Percentiles rank a stretch among this genome's conserved stretches.
Conservation (phyloP, 306 rosid genomes). For the Quercus berberidifolia region DNA sequence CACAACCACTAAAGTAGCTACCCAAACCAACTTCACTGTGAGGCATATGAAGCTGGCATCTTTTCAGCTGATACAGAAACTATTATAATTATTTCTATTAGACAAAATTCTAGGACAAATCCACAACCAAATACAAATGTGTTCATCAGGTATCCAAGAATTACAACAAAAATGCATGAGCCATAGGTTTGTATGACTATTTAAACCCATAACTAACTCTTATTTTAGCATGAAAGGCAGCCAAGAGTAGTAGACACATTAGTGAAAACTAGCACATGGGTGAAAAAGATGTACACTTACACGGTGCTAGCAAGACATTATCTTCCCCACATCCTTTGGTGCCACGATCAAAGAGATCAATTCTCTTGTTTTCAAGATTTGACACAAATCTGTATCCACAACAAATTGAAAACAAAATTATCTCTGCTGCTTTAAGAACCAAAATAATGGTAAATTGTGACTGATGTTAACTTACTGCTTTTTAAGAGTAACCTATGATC, state of each 20-base stretch:
- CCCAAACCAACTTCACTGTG: background rate
- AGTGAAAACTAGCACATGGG: no score
- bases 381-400: slow-evolving; percentile 51
- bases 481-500: no score
- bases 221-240: no score
- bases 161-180: no score
- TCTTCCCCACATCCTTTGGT: slow-evolving; percentile 41
- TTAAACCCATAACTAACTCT: no score
- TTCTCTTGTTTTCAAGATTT: slow-evolving; percentile 65
- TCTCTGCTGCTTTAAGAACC: no score
- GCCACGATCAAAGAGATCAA: slow-evolving; percentile 83
- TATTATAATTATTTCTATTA: background rate
- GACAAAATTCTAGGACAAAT: background rate
- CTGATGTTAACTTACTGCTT: slow-evolving; percentile 30
- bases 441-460: no score
- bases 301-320: background rate
- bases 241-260: no score
- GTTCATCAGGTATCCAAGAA: no score
- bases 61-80: background rate
- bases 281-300: no score
- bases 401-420: background rate
- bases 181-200: no score
- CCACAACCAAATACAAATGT: background rate
- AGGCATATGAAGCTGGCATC: background rate
- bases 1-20: background rate